These are phyloP conservation scores for Xylaria flabelliformis DNA, from an alignment of 495 filamentous ascomycete species.

Conservation along the genomic window DNA sequence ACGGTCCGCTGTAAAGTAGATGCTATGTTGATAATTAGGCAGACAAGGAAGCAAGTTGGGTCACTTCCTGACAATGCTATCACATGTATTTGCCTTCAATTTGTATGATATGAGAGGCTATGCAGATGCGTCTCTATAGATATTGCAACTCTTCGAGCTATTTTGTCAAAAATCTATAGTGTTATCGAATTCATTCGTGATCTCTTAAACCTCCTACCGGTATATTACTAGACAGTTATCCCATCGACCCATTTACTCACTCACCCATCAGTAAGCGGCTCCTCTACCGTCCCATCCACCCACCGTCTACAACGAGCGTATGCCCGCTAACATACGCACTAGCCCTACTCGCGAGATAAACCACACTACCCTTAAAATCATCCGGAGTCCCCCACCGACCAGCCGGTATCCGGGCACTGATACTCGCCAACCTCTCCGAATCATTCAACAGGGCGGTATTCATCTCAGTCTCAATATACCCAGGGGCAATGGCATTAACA, in stretches of 20 bases:
- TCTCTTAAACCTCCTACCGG: not conserved
- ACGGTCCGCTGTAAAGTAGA: not conserved
- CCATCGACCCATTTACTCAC: not conserved
- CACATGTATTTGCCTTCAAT: not conserved
- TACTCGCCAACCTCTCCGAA: conserved; percentile 68
- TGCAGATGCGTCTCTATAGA: not conserved
- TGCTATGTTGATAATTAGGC: not conserved
- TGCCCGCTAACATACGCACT: conserved; percentile 85
- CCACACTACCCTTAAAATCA: conserved; percentile 85
- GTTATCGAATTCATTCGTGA: not conserved
- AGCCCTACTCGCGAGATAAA: conserved; percentile 78
- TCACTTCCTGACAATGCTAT: not conserved
- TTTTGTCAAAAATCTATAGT: not conserved
- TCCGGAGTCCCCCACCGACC: conserved; percentile 87
- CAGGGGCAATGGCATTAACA: conserved; percentile 80
- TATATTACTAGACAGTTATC: not conserved
- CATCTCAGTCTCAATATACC: conserved; percentile 92
- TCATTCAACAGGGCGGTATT: conserved; percentile 83
- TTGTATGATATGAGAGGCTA: not conserved
- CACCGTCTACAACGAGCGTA: conserved; percentile 83
- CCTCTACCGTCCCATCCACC: conserved; percentile 88
- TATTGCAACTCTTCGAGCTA: not conserved
- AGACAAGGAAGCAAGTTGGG: not conserved
- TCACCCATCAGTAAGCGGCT: not conserved
- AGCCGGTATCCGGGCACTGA: conserved; percentile 82